Evolutionary conservation across 768 basidiomycete genomes (phyloP).

Genomic region (Crassisporium funariophilum): DNA sequence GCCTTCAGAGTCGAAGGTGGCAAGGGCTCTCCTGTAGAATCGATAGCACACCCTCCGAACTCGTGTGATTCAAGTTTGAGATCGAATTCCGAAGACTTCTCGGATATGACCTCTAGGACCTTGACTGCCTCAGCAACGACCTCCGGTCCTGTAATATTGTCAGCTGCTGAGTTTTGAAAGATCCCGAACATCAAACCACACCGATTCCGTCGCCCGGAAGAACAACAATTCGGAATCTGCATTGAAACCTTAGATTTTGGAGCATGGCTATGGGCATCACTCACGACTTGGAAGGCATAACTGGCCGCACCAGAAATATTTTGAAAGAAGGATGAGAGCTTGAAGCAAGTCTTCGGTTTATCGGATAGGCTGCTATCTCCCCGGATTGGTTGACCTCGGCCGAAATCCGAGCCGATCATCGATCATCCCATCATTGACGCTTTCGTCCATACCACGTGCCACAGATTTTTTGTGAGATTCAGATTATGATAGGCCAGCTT

Average conservation of each 20-base stretch:
- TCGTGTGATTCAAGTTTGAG: constrained; percentile 74
- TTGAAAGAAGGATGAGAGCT: not conserved
- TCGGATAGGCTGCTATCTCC: no score
- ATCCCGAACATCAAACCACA: constrained; percentile 32
- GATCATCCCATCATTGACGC: constrained; percentile 4
- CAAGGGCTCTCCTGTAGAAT: constrained; percentile 80
- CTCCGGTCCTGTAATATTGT: constrained; percentile 68
- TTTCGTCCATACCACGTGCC: constrained; percentile 6
- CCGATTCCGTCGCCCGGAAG: constrained; percentile 99
- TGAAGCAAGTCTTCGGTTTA: no score
- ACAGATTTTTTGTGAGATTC: constrained; percentile 23
- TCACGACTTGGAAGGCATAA: constrained; percentile 50
- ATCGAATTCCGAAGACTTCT: constrained; percentile 60
- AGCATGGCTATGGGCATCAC: constrained; percentile 3
- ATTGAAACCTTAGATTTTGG: constrained; percentile 4
- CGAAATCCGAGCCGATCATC: constrained; percentile 26
- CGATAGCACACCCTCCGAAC: constrained; percentile 95
- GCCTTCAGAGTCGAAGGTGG: constrained; percentile 85
- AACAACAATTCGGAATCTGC: constrained; percentile 83
- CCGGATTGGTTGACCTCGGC: no score
- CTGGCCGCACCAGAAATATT: constrained; percentile 4
- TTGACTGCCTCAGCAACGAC: constrained; percentile 84
- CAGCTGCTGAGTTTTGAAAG: constrained; percentile 7
- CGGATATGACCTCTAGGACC: constrained; percentile 74
- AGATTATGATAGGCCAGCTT: no score